These are phyloP conservation scores for Lichtheimia ramosa DNA, from an alignment of 371 early-diverging fungal genomes.

Conservation along the genomic window DNA sequence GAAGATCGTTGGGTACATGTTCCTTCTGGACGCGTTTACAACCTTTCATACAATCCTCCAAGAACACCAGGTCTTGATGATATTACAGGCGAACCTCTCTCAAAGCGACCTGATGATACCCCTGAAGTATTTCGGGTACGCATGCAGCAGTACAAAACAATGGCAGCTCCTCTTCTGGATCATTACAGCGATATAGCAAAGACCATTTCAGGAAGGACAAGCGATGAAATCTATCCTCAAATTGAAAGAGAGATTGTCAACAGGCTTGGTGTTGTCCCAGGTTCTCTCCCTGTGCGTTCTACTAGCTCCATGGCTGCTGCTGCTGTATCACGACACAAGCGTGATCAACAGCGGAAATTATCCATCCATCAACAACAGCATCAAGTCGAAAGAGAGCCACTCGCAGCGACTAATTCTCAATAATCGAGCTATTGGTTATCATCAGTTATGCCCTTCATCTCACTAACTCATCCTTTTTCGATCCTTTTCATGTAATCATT, in stretches of 20 bases:
- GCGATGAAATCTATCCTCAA: slow-evolving; percentile 90
- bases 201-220: slow-evolving; percentile 74
- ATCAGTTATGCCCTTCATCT: too few relatives aligned
- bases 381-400: neutral
- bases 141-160: slow-evolving; percentile 72
- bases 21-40: slow-evolving; percentile 92
- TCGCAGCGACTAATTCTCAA: neutral
- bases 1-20: slow-evolving; percentile 93
- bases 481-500: too few relatives aligned
- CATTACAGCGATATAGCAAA: slow-evolving; percentile 75
- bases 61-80: slow-evolving; percentile 83
- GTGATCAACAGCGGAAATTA: slow-evolving; percentile 5
- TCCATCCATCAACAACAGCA: neutral
- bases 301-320: slow-evolving; percentile 6
- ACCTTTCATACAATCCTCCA: slow-evolving; percentile 93
- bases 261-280: slow-evolving; percentile 39
- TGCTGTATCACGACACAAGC: slow-evolving; percentile 11
- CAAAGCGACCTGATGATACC: slow-evolving; percentile 91
- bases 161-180: slow-evolving; percentile 80
- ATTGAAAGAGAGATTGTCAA: slow-evolving; percentile 59
- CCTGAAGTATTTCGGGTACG: slow-evolving; percentile 82
- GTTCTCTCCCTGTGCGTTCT: slow-evolving; percentile 8
- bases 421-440: neutral
- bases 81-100: slow-evolving; percentile 87
- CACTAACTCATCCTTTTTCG: too few relatives aligned